A percentile compares a stretch with the other conserved stretches of the same genome.
Evolutionary conservation across 2,329 filamentous ascomycete genomes (phyloP).

Genomic region (Aspergillus unguis): DNA sequence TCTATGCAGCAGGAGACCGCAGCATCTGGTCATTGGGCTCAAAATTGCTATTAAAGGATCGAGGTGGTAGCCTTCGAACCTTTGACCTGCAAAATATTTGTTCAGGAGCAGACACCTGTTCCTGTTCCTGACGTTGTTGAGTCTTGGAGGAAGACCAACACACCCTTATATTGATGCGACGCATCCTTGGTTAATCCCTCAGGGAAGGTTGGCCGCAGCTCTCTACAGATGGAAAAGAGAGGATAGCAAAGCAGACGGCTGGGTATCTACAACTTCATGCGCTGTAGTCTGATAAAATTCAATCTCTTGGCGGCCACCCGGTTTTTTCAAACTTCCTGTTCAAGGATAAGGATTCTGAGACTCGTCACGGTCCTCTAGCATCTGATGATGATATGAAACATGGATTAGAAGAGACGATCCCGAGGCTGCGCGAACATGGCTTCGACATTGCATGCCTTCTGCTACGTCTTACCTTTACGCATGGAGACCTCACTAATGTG

Average conservation of each 20-base stretch:
- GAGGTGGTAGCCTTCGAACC: slow-evolving; percentile 11
- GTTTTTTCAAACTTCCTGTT: slow-evolving; percentile 16
- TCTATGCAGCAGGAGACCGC: slow-evolving; percentile 24
- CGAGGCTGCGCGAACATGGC: neutral
- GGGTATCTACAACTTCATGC: slow-evolving; percentile 22
- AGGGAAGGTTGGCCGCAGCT: slow-evolving; percentile 18
- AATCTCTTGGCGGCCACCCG: slow-evolving; percentile 13
- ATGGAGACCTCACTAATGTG: slow-evolving; percentile 35
- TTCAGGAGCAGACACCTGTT: slow-evolving; percentile 21
- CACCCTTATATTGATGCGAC: slow-evolving; percentile 14
- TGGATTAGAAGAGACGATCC: slow-evolving; percentile 8
- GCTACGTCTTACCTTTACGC: slow-evolving; percentile 38
- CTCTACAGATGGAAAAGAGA: slow-evolving; percentile 17
- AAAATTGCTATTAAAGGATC: slow-evolving; percentile 29
- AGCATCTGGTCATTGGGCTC: slow-evolving; percentile 32
- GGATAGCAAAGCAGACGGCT: slow-evolving; percentile 21
- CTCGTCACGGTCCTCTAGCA: slow-evolving; percentile 11
- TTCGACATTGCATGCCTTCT: slow-evolving; percentile 18
- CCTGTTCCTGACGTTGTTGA: slow-evolving; percentile 20
- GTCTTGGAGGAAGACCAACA: slow-evolving; percentile 17
- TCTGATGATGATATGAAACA: slow-evolving; percentile 15
- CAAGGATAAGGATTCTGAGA: neutral
- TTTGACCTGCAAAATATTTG: slow-evolving; percentile 19
- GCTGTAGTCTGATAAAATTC: slow-evolving; percentile 15
- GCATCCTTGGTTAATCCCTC: slow-evolving; percentile 18